These are phyloP conservation scores for Nicotiana knightiana DNA, from an alignment of 257 asterid species.

Conservation along the genomic window DNA sequence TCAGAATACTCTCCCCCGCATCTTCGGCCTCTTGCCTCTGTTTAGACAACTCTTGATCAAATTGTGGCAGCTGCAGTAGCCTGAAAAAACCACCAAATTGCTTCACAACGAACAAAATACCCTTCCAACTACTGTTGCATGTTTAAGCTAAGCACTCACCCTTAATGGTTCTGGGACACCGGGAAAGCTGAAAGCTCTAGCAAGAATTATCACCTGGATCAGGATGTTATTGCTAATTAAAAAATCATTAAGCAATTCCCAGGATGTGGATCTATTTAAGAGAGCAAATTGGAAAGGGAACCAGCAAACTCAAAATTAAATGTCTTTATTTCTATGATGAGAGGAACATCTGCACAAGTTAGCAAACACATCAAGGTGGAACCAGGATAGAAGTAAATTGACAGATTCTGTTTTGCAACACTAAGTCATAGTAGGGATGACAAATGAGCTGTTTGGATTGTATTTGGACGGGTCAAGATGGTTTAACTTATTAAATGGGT, in stretches of 20 bases:
- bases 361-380: neutral
- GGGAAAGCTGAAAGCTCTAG: slow-evolving; percentile 83
- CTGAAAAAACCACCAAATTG: slow-evolving; percentile 39
- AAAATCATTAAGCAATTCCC: neutral
- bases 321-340: neutral
- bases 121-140: neutral
- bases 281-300: neutral
- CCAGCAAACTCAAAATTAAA: neutral
- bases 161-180: slow-evolving; percentile 79
- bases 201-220: slow-evolving; percentile 89
- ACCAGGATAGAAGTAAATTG: neutral
- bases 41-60: slow-evolving; percentile 66
- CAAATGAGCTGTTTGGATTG: too few relatives aligned
- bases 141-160: slow-evolving; percentile 29
- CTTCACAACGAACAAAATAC: slow-evolving; percentile 7
- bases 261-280: neutral
- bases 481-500: too few relatives aligned
- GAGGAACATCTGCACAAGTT: neutral
- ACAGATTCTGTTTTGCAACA: neutral
- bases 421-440: neutral
- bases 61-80: slow-evolving; percentile 59
- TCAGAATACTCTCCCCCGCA: slow-evolving; percentile 50
- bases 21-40: slow-evolving; percentile 83
- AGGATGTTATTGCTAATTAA: slow-evolving; percentile 4
- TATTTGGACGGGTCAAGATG: too few relatives aligned